A percentile compares a stretch with the other conserved stretches of the same genome.
Conservation (phyloP, 768 basidiomycete genomes). For the Rhodotorula graminis region DNA sequence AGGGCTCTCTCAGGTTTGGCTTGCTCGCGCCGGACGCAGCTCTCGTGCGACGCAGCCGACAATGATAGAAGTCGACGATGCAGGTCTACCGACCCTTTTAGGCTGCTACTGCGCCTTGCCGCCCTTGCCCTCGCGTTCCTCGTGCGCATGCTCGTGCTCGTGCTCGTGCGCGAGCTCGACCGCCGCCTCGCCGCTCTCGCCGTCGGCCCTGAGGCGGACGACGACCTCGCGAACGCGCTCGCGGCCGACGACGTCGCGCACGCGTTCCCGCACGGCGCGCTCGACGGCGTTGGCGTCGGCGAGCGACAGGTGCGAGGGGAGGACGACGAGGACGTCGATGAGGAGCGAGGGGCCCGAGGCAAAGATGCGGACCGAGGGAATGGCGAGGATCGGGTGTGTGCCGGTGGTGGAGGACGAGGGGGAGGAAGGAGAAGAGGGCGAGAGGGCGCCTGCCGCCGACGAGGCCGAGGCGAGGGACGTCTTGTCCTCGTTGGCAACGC, state of each 20-base stretch:
- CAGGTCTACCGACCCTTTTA: too few species aligned
- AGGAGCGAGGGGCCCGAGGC: constrained; percentile 74
- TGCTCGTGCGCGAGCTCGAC: neutral
- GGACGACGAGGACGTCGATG: constrained; percentile 73
- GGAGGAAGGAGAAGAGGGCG: too few species aligned
- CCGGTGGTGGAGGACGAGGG: too few species aligned
- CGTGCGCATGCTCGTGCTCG: neutral
- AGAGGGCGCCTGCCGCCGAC: constrained; percentile 32
- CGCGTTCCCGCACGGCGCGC: constrained; percentile 52
- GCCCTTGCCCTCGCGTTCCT: neutral
- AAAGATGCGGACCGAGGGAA: constrained; percentile 60
- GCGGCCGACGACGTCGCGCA: constrained; percentile 6
- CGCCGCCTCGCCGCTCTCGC: neutral
- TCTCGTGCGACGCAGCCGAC: too few species aligned
- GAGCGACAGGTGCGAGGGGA: constrained; percentile 60
- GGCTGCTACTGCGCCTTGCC: neutral
- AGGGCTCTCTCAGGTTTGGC: too few species aligned
- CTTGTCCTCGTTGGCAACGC: neutral
- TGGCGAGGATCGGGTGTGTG: constrained; percentile 35
- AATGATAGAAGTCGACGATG: too few species aligned
- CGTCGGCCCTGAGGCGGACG: constrained; percentile 23
- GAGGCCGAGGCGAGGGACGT: neutral
- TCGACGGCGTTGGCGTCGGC: constrained; percentile 61
- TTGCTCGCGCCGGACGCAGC: too few species aligned
- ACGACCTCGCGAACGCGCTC: constrained; percentile 37